Base-by-base conservation (phyloP, 2,329 filamentous ascomycete species). In the Nothomitra cinnamomea region DNA sequence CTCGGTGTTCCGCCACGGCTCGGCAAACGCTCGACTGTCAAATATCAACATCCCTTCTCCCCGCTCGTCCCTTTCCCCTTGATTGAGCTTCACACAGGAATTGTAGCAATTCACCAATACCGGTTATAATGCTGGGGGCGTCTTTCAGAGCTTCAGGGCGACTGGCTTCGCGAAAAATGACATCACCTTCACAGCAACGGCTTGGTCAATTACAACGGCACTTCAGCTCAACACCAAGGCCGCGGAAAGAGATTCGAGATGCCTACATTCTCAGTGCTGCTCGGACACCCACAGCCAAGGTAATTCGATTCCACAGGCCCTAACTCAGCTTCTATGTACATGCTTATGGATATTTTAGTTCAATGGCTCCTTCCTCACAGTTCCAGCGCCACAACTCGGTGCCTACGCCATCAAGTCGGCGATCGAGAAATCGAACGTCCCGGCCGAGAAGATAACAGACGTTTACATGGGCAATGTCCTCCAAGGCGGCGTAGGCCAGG, bases 391-490 rank as follows among this genome's bases (percentile, higher is more conserved):
- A n/a, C 77, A 85, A 63, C 83, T 98, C 48, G 92, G 87, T 60
- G 87, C 90, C 28, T 81, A 82, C 15, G 92, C 89, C 55, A 96
- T 98, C 72, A 92, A 89, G 68, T 84, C 87, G 48, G 92, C 92
- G 25, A 69, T 98, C 53, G 78, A 83, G 60, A 94, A 92, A 69
- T 94, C 89, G 52, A 82, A 80, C 58, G 77, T 96, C 5, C 89
- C 92, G 1, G 67, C 80, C 52, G 80, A 83, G 35, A 85, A 84
- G 65, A 87, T 96, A 63, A 85, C 83, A 58, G 85, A 94, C 69
- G 87, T 96, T 15, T 96, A 96, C 72, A 94, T 96, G 86, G 92
- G 92, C 65, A 94, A 95, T 63, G 92, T 96, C 8, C 76, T 96
- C 41, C 83, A 88, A 67, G 90, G 77, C 45, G 78, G 78, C 17